These are phyloP conservation scores for Phytophthora quininea DNA, from an alignment of 352 stramenopile genomes.

Conservation along the genomic window DNA sequence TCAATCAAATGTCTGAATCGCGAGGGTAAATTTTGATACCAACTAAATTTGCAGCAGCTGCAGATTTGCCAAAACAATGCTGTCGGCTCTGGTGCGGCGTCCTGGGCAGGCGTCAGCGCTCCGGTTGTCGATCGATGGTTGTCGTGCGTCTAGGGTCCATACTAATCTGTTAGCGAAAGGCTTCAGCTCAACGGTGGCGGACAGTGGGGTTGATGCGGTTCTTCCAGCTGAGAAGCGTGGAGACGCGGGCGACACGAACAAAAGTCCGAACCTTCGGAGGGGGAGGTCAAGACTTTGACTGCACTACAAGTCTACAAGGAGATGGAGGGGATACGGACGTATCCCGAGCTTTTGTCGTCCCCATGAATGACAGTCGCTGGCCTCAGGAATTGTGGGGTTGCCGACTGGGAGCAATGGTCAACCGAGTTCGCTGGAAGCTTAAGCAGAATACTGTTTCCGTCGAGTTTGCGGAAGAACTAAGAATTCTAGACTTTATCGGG, in stretches of 20 bases:
- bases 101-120: not conserved
- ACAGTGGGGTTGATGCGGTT: conserved; percentile 24
- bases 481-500: too few relatives aligned
- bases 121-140: not conserved
- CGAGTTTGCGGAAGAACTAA: too few relatives aligned
- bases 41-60: not conserved
- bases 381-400: not conserved
- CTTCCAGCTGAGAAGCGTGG: too few relatives aligned
- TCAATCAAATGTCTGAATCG: too few relatives aligned
- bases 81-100: not conserved
- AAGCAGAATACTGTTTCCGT: not conserved
- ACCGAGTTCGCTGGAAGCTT: not conserved
- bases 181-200: conserved; percentile 43
- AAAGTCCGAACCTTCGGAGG: not conserved
- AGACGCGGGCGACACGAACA: not conserved
- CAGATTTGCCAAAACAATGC: not conserved
- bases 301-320: not conserved
- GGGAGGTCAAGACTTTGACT: not conserved
- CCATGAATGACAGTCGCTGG: not conserved
- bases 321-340: not conserved
- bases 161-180: conserved; percentile 16
- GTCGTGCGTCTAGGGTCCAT: too few relatives aligned
- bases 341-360: not conserved
- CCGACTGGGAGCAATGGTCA: not conserved
- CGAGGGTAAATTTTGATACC: too few relatives aligned